Conservation (phyloP, 192 early-diverging fungal species). For the Helicostylum pulchrum region DNA sequence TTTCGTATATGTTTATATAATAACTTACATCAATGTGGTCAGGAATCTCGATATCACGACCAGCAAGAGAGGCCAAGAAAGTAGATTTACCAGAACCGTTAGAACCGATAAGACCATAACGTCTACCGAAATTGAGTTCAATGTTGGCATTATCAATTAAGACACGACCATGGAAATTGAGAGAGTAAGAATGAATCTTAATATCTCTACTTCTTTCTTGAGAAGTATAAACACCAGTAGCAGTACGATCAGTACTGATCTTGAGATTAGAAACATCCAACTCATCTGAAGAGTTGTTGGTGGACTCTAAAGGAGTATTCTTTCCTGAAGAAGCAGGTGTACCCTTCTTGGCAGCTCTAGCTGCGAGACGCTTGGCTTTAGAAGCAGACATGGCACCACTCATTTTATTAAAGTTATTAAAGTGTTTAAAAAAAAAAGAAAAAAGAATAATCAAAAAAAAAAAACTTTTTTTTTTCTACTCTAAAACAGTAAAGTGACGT, state of each 20-base stretch:
- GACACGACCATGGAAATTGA: conserved; percentile 91
- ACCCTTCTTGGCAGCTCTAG: conserved; percentile 59
- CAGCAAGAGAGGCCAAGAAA: conserved; percentile 89
- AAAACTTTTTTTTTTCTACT: not conserved
- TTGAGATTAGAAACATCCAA: conserved; percentile 53
- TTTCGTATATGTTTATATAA: not conserved
- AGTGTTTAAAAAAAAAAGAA: not conserved
- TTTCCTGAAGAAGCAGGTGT: conserved; percentile 32
- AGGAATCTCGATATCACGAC: conserved; percentile 92
- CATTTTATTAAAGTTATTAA: conserved; percentile 13
- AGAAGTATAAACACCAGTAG: conserved; percentile 89
- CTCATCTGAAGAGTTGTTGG: conserved; percentile 39
- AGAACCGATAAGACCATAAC: conserved; percentile 86
- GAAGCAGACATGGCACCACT: conserved; percentile 53
- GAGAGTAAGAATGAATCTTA: conserved; percentile 92
- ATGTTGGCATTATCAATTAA: conserved; percentile 91
- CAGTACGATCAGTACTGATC: conserved; percentile 77
- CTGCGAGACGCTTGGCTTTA: conserved; percentile 78
- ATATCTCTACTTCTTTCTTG: conserved; percentile 91
- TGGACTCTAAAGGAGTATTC: conserved; percentile 35
- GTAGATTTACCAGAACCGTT: conserved; percentile 95
- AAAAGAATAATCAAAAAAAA: not conserved
- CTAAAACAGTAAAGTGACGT: too few species aligned
- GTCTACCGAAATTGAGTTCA: conserved; percentile 97
- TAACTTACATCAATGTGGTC: conserved; percentile 85